Conservation (phyloP, 345 rosid genomes). For the Populus euphratica region DNA sequence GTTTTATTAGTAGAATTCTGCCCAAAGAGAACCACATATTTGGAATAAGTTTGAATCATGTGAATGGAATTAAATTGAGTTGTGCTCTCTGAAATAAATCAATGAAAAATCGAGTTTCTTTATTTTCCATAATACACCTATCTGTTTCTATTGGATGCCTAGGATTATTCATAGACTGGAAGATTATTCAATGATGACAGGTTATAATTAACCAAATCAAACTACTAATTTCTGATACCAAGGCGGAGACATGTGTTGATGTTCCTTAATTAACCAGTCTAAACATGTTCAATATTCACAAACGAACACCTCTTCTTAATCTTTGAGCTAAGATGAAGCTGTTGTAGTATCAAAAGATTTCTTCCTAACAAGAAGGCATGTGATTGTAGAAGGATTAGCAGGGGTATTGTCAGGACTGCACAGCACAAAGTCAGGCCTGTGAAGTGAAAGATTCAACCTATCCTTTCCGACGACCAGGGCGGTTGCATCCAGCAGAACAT, state of each 20-base stretch:
- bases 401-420: conserved; percentile 48
- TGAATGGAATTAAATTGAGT: no score
- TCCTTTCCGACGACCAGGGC: conserved; percentile 47
- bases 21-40: no score
- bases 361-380: conserved; percentile 65
- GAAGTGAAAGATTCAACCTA: conserved; percentile 51
- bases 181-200: not conserved
- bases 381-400: conserved; percentile 46
- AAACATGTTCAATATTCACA: conserved; percentile 16
- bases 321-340: conserved; percentile 20
- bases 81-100: no score
- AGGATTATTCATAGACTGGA: not conserved
- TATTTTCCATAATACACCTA: no score
- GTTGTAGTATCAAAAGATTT: conserved; percentile 50
- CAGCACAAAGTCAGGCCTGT: conserved; percentile 58
- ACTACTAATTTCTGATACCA: conserved; percentile 8
- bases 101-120: no score
- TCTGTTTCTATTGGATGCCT: no score
- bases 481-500: conserved; percentile 61
- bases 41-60: no score
- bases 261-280: not conserved
- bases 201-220: conserved; percentile 1
- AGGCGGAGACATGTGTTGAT: conserved; percentile 13
- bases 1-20: no score
- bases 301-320: conserved; percentile 5